These are phyloP conservation scores for Mycena metata DNA, from an alignment of 768 basidiomycete genomes.

Conservation along the genomic window DNA sequence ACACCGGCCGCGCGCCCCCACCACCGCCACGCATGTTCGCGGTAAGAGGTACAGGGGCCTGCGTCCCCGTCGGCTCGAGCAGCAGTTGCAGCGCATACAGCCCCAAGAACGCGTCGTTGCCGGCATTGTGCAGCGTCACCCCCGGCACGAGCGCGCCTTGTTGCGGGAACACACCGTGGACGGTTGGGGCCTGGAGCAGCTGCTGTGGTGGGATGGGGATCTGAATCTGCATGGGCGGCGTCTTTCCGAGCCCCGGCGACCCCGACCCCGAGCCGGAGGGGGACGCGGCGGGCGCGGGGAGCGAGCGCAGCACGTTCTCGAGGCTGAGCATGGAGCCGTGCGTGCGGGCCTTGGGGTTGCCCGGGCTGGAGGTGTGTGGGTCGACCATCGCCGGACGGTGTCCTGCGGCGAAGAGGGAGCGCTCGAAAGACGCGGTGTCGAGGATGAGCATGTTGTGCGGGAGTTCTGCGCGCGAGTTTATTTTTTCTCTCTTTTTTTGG, in stretches of 20 bases:
- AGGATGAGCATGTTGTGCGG: slow-evolving; percentile 80
- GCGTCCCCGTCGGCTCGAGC: slow-evolving; percentile 65
- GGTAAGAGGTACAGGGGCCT: slow-evolving; percentile 45
- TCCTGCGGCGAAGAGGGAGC: slow-evolving; percentile 69
- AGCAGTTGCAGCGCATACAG: slow-evolving; percentile 80
- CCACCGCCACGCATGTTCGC: slow-evolving; percentile 43
- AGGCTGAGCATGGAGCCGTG: slow-evolving; percentile 73
- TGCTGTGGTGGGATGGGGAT: slow-evolving; percentile 33
- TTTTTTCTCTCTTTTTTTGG: neutral
- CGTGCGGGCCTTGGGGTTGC: slow-evolving; percentile 60
- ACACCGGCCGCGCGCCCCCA: slow-evolving; percentile 13
- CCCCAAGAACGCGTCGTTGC: slow-evolving; percentile 82
- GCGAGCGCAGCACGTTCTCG: slow-evolving; percentile 71
- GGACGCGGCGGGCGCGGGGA: slow-evolving; percentile 48
- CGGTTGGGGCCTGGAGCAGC: slow-evolving; percentile 1
- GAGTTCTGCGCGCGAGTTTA: slow-evolving; percentile 60
- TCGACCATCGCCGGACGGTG: slow-evolving; percentile 73
- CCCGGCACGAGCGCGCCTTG: slow-evolving; percentile 44
- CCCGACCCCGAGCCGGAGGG: slow-evolving; percentile 37
- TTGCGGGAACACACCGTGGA: slow-evolving; percentile 31
- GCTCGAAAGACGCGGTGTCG: slow-evolving; percentile 76
- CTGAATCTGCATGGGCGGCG: slow-evolving; percentile 8
- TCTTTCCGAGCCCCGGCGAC: too few relatives aligned
- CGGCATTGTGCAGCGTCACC: slow-evolving; percentile 77
- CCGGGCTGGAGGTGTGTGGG: slow-evolving; percentile 56